phyloP scores from a whole-genome alignment of 345 rosid genomes.

The Microcos paniculata region DNA sequence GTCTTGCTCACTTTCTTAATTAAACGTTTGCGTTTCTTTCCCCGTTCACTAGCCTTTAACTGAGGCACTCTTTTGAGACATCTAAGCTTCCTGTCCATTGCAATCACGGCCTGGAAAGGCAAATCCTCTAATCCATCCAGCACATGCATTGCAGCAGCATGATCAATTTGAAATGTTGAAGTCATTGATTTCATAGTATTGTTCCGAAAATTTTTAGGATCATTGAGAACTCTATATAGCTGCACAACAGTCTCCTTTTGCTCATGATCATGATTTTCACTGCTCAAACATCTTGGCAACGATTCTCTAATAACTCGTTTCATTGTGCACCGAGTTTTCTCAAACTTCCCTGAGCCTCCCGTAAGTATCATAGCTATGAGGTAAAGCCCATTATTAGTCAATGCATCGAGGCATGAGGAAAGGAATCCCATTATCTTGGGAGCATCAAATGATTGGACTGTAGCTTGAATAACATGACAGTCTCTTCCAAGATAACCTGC shows the following conservation, averaged over 20 bases:
- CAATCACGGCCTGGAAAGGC: constrained; percentile 47
- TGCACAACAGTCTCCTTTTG: constrained; percentile 27
- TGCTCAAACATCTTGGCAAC: constrained; percentile 22
- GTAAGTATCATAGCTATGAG: constrained; percentile 48
- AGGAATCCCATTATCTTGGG: constrained; percentile 34
- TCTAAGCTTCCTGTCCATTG: constrained; percentile 75
- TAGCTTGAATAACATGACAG: constrained; percentile 21
- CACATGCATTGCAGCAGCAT: constrained; percentile 41
- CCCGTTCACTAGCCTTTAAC: constrained; percentile 26
- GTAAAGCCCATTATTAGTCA: constrained; percentile 67
- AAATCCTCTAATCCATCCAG: constrained; percentile 54
- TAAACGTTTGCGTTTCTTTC: constrained; percentile 39
- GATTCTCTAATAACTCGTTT: constrained; percentile 51
- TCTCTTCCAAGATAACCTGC: constrained; percentile 27
- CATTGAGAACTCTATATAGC: constrained; percentile 49
- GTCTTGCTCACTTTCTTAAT: constrained; percentile 41
- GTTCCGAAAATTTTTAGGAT: constrained; percentile 46
- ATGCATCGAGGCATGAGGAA: constrained; percentile 40
- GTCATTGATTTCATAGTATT: constrained; percentile 21
- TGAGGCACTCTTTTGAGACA: constrained; percentile 38
- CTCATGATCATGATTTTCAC: constrained; percentile 21
- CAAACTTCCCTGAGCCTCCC: constrained; percentile 43
- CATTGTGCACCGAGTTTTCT: constrained; percentile 59
- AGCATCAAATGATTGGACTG: constrained; percentile 23
- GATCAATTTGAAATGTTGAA: constrained; percentile 36